A percentile compares a stretch with the other conserved stretches of the same genome.
phyloP scores from a whole-genome alignment of 352 stramenopile genomes.

The Blastocystis sp. region DNA sequence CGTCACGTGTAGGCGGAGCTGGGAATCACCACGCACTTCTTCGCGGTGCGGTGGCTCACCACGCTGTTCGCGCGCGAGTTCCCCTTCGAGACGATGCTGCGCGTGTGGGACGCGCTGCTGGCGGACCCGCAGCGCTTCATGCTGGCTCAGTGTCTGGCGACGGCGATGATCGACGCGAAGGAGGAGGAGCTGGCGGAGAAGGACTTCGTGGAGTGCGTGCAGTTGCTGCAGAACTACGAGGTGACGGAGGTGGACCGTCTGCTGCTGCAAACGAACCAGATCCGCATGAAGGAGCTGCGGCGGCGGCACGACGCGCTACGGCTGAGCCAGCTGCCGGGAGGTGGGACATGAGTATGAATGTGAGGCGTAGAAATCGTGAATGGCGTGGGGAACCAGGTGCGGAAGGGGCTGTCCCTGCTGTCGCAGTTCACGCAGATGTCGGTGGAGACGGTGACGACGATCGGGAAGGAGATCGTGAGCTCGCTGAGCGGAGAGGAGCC shows the following conservation, averaged over 20 bases:
- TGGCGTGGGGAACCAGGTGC: not conserved
- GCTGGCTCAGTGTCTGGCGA: constrained; percentile 78
- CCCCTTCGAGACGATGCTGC: constrained; percentile 77
- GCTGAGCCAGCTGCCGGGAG: not conserved
- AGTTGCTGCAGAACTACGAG: constrained; percentile 74
- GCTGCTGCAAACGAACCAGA: constrained; percentile 65
- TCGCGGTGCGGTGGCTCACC: constrained; percentile 81
- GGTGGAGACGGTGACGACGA: not conserved
- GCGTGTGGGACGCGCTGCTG: constrained; percentile 82
- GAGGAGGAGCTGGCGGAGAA: constrained; percentile 74
- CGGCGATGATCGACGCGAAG: constrained; percentile 78
- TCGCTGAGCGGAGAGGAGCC: not conserved
- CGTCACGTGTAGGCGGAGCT: constrained; percentile 56
- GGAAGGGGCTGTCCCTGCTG: not conserved
- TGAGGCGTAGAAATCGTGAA: constrained; percentile 1
- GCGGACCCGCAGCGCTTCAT: constrained; percentile 77
- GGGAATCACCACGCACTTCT: constrained; percentile 77
- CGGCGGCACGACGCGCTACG: not conserved
- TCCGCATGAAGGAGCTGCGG: constrained; percentile 49
- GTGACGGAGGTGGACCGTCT: constrained; percentile 69
- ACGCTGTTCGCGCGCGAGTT: constrained; percentile 80
- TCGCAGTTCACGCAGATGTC: not conserved
- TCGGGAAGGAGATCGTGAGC: not conserved
- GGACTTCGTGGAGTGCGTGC: constrained; percentile 73
- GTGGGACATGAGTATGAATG: not conserved